Evolutionary conservation across 148 eudicot genomes (phyloP).

Genomic region (Cornus suecica): DNA sequence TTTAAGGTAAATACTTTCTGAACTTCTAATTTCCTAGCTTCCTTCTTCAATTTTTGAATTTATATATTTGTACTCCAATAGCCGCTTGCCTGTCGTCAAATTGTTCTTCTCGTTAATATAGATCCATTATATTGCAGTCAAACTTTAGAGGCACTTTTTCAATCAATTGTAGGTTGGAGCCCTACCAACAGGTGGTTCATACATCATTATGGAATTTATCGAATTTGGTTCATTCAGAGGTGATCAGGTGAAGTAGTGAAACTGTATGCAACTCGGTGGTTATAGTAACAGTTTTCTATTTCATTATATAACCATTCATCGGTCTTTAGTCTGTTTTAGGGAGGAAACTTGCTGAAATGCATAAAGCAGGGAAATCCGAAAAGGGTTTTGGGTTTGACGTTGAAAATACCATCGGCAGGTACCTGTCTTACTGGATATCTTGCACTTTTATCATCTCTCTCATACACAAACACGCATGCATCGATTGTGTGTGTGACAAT

Average conservation of each 20-base stretch:
- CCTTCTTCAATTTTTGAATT: background rate
- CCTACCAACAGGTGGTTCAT: constrained; percentile 85
- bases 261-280: constrained; percentile 3
- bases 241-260: constrained; percentile 56
- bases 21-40: background rate
- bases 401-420: constrained; percentile 97
- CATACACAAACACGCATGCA: background rate
- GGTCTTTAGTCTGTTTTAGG: constrained; percentile 71
- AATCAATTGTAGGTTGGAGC: constrained; percentile 65
- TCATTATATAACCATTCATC: constrained; percentile 17
- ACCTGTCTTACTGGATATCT: constrained; percentile 9
- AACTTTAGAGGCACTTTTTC: constrained; percentile 16
- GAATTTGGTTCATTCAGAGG: constrained; percentile 86
- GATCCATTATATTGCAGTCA: constrained; percentile 3
- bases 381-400: constrained; percentile 93
- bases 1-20: constrained; percentile 50
- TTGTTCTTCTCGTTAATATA: background rate
- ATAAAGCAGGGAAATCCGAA: constrained; percentile 74
- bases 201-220: constrained; percentile 90
- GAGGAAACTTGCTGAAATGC: constrained; percentile 94
- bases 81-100: background rate
- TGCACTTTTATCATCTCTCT: background rate
- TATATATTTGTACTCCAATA: background rate
- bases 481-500: too few species aligned
- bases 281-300: constrained; percentile 1